Conservation (phyloP, 371 early-diverging fungal genomes). For the Actinomortierella wolfii region DNA sequence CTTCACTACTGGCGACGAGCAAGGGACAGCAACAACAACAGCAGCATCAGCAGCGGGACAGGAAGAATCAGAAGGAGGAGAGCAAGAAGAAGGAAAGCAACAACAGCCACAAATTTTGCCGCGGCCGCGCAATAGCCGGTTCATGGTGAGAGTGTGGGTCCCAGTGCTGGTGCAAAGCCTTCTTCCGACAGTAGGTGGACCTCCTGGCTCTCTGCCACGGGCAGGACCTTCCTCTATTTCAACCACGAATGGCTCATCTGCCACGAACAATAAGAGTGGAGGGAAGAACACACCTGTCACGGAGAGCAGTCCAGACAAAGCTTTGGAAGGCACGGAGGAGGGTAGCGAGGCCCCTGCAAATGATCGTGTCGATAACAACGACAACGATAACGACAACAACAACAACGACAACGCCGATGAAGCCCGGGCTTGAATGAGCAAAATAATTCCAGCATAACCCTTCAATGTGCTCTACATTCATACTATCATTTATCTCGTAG, state of each 20-base stretch:
- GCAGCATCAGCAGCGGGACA: background rate
- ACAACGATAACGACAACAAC: no score
- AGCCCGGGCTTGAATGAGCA: no score
- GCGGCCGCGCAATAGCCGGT: slow-evolving; percentile 15
- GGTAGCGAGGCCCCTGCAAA: no score
- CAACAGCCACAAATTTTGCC: background rate
- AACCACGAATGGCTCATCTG: no score
- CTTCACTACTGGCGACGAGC: background rate
- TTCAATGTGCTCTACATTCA: no score
- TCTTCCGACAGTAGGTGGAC: background rate
- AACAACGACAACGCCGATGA: no score
- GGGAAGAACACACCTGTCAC: background rate
- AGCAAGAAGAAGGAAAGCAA: background rate
- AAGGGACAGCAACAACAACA: background rate
- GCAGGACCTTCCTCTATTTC: background rate
- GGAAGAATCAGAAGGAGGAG: background rate
- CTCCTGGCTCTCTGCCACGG: background rate
- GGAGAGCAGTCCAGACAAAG: background rate
- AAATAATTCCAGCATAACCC: no score
- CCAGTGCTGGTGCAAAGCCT: slow-evolving; percentile 21
- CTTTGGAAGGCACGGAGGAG: no score
- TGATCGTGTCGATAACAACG: no score
- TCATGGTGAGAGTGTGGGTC: slow-evolving; percentile 32
- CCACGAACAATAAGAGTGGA: background rate
- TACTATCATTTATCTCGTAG: no score